Evolutionary conservation across 2,329 filamentous ascomycete species (phyloP).

Genomic region (Fusarium longipes): DNA sequence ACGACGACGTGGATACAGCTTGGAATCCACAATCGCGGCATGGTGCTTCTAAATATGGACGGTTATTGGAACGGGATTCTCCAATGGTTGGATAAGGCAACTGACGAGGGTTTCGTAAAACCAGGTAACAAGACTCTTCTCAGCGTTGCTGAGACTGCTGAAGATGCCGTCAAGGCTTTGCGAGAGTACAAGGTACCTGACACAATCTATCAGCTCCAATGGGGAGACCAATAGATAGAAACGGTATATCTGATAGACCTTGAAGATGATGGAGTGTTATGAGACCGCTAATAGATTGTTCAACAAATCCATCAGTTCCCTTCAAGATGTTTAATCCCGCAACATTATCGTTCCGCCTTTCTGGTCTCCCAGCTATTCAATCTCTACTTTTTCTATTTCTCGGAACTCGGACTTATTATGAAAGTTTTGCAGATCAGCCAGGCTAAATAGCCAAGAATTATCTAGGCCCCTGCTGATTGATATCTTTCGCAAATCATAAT

Average conservation of each 20-base stretch:
- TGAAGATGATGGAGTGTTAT: too few relatives aligned
- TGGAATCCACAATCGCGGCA: conserved; percentile 84
- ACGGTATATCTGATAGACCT: background rate
- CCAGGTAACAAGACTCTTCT: conserved; percentile 78
- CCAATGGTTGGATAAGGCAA: conserved; percentile 80
- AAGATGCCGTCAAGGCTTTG: conserved; percentile 77
- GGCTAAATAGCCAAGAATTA: conserved; percentile 7
- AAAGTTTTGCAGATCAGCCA: conserved; percentile 2
- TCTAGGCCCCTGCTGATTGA: background rate
- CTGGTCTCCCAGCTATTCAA: conserved; percentile 1
- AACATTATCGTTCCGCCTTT: conserved; percentile 17
- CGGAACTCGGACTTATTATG: background rate
- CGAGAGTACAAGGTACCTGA: conserved; percentile 79
- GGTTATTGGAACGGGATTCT: conserved; percentile 93
- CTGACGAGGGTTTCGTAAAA: conserved; percentile 81
- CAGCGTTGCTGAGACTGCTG: conserved; percentile 76
- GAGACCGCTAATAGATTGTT: too few relatives aligned
- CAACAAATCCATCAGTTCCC: too few relatives aligned
- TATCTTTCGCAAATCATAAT: conserved; percentile 6
- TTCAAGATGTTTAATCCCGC: background rate
- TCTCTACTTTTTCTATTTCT: background rate
- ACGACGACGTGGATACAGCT: conserved; percentile 95
- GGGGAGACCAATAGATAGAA: conserved; percentile 71
- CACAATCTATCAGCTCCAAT: conserved; percentile 82
- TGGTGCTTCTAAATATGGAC: conserved; percentile 86